phyloP scores from a whole-genome alignment of 2,329 filamentous ascomycete genomes.

The Diatrype stigma region DNA sequence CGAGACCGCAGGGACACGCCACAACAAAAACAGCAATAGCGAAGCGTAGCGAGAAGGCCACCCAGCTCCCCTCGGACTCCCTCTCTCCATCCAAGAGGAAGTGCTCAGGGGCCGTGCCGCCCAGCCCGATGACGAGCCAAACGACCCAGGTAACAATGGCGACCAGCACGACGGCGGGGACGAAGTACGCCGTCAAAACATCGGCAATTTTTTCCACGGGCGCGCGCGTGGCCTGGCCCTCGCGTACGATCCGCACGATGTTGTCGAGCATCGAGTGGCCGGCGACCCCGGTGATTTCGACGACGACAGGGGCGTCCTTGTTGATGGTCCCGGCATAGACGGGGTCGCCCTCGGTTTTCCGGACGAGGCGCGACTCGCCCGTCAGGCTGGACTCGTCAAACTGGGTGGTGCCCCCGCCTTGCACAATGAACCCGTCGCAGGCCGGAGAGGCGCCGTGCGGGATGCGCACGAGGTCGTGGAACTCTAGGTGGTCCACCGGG shows the following conservation, averaged over 20 bases:
- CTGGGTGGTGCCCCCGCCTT: constrained; percentile 56
- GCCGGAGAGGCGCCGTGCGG: constrained; percentile 79
- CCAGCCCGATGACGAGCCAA: constrained; percentile 64
- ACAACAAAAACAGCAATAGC: constrained; percentile 85
- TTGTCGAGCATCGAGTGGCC: constrained; percentile 75
- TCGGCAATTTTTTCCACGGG: constrained; percentile 75
- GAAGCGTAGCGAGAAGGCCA: constrained; percentile 73
- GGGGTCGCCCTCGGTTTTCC: constrained; percentile 58
- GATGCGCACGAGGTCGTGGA: constrained; percentile 70
- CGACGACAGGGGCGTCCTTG: constrained; percentile 57
- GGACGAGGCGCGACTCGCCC: constrained; percentile 66
- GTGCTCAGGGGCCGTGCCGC: constrained; percentile 50
- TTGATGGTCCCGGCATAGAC: constrained; percentile 75
- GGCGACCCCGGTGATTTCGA: constrained; percentile 59
- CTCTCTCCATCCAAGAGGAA: constrained; percentile 54
- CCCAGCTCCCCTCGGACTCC: constrained; percentile 56
- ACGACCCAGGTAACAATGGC: constrained; percentile 68
- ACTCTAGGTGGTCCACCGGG: constrained; percentile 67
- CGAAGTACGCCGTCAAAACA: constrained; percentile 69
- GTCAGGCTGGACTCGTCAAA: constrained; percentile 93
- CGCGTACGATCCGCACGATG: constrained; percentile 71
- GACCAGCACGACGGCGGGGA: constrained; percentile 65
- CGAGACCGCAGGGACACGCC: constrained; percentile 79
- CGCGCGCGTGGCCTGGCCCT: constrained; percentile 71
- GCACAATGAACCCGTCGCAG: constrained; percentile 68